Evolutionary conservation across 148 eudicot species (phyloP).

Genomic region (Rheum nobile): DNA sequence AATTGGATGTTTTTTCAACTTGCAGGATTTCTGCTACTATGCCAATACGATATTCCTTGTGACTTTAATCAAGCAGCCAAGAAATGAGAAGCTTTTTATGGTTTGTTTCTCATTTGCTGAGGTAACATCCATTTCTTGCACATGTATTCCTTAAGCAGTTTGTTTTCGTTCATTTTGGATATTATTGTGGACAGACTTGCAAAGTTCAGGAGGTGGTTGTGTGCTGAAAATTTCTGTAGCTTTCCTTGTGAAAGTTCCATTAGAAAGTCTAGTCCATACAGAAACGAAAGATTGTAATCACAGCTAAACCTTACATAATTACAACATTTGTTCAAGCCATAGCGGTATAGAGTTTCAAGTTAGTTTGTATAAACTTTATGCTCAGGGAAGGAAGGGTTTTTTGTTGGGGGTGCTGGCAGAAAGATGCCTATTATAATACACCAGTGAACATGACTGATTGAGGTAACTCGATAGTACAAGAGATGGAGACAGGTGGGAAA

Average conservation of each 20-base stretch:
- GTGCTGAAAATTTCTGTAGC: background rate
- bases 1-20: conserved; percentile 5
- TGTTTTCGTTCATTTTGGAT: background rate
- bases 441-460: background rate
- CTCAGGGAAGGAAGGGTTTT: background rate
- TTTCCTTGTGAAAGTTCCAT: background rate
- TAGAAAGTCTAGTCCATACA: background rate
- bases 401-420: background rate
- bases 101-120: conserved; percentile 96
- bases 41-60: conserved; percentile 92
- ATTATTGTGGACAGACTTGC: background rate
- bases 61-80: conserved; percentile 65
- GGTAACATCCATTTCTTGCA: conserved; percentile 29
- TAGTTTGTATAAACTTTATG: background rate
- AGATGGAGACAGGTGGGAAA: background rate
- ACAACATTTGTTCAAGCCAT: background rate
- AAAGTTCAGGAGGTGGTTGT: background rate
- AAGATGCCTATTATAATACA: background rate
- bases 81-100: conserved; percentile 93
- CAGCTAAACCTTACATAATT: background rate
- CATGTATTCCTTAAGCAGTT: background rate
- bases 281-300: background rate
- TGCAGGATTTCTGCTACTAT: conserved; percentile 97
- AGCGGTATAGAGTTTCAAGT: background rate
- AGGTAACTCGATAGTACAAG: background rate